These are phyloP conservation scores for Picea mariana DNA, from an alignment of 83 land plant genomes.

Conservation along the genomic window DNA sequence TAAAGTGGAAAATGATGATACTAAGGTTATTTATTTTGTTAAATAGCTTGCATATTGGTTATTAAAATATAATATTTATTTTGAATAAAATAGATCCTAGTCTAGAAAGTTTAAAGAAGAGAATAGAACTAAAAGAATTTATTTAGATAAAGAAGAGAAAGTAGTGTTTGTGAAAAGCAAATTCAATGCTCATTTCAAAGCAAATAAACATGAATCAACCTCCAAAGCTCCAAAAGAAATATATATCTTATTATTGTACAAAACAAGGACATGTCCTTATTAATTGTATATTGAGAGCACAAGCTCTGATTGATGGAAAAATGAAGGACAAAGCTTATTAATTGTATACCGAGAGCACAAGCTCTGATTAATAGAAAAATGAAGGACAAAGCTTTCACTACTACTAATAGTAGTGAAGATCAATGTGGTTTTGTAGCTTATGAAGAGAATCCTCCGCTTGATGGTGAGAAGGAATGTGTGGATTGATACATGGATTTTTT, in stretches of 20 bases:
- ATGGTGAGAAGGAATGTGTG: neutral
- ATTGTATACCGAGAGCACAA: neutral
- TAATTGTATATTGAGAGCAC: neutral
- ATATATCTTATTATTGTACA: neutral
- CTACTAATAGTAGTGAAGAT: neutral
- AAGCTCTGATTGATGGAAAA: neutral
- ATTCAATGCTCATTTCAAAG: no score
- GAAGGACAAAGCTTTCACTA: neutral
- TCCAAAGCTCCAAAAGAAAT: neutral
- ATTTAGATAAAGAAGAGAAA: neutral
- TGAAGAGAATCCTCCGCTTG: neutral
- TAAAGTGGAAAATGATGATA: neutral
- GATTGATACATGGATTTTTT: neutral
- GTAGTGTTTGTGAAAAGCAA: neutral
- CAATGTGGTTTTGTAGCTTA: neutral
- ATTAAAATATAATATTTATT: neutral
- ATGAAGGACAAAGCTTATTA: neutral
- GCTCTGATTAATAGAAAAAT: neutral
- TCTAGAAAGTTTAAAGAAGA: neutral
- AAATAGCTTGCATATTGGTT: neutral
- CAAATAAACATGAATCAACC: neutral
- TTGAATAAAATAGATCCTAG: neutral
- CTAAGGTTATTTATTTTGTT: neutral
- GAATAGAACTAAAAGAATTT: neutral
- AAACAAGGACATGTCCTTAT: neutral